phyloP scores from a whole-genome alignment of 495 filamentous ascomycete species.

The Cercophora samala region DNA sequence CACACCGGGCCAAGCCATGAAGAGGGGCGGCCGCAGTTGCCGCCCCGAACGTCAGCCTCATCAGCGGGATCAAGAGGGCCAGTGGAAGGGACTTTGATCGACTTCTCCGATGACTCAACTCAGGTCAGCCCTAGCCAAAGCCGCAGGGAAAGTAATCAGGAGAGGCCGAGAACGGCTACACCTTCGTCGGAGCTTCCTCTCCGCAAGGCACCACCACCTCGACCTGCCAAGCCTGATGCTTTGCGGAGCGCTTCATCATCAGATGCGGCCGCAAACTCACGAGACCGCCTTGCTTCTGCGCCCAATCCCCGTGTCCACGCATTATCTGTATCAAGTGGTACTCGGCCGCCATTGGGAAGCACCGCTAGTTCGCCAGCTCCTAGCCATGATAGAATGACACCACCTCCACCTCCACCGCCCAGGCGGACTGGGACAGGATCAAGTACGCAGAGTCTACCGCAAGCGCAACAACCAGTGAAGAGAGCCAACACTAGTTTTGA shows the following conservation, averaged over 20 bases:
- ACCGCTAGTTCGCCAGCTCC: not conserved
- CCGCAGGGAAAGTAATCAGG: constrained; percentile 19
- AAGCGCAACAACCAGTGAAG: not conserved
- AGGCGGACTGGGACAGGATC: not conserved
- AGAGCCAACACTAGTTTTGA: not conserved
- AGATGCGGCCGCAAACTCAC: constrained; percentile 5
- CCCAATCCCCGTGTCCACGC: constrained; percentile 15
- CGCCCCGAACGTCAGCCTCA: constrained; percentile 31
- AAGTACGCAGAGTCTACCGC: not conserved
- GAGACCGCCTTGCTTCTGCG: constrained; percentile 12
- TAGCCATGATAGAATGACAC: not conserved
- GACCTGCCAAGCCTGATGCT: constrained; percentile 64
- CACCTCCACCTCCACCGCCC: not conserved
- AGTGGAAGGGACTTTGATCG: constrained; percentile 58
- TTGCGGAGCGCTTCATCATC: constrained; percentile 47
- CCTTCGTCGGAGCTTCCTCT: constrained; percentile 36
- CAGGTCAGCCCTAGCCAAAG: constrained; percentile 32
- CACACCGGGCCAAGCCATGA: not conserved
- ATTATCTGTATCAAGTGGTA: not conserved
- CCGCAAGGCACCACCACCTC: constrained; percentile 48
- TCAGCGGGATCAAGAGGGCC: constrained; percentile 32
- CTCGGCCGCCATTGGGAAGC: not conserved
- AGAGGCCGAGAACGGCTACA: not conserved
- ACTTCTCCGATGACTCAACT: constrained; percentile 55
- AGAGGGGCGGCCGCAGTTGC: constrained; percentile 29